Evolutionary conservation across 2,329 filamentous ascomycete species (phyloP).

Genomic region (Fusarium neocosmosporiellum): DNA sequence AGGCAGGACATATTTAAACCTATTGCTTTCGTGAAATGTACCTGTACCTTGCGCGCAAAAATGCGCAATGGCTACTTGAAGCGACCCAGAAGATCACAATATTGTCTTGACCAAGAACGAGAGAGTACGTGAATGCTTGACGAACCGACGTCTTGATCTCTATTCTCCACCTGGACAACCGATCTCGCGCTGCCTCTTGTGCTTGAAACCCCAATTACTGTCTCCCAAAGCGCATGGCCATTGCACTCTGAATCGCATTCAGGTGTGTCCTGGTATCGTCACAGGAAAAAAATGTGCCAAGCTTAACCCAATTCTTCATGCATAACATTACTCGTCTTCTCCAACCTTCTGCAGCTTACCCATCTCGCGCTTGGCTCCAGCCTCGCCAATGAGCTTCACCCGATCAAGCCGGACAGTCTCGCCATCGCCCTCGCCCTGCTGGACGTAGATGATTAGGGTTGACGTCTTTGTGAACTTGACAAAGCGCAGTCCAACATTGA

Average conservation of each 20-base stretch:
- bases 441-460: conserved; percentile 88
- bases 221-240: conserved; percentile 17
- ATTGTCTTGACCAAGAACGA: background rate
- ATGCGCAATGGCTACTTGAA: background rate
- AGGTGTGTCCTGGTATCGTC: background rate
- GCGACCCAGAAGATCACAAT: background rate
- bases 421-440: conserved; percentile 82
- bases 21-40: conserved; percentile 10
- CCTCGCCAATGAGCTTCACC: conserved; percentile 84
- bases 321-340: conserved; percentile 69
- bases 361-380: conserved; percentile 90
- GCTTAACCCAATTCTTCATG: conserved; percentile 4
- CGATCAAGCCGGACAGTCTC: conserved; percentile 89
- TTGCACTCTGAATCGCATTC: conserved; percentile 16
- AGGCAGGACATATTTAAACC: conserved; percentile 56
- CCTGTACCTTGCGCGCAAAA: too few relatives aligned
- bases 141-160: conserved; percentile 22
- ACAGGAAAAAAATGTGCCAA: conserved; percentile 1
- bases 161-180: conserved; percentile 37
- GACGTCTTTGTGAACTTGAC: conserved; percentile 98
- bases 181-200: conserved; percentile 17
- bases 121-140: background rate
- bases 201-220: conserved; percentile 35
- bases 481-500: conserved; percentile 80
- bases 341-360: conserved; percentile 96